phyloP scores from a whole-genome alignment of 306 rosid species.

The Quercus aquifolioides region DNA sequence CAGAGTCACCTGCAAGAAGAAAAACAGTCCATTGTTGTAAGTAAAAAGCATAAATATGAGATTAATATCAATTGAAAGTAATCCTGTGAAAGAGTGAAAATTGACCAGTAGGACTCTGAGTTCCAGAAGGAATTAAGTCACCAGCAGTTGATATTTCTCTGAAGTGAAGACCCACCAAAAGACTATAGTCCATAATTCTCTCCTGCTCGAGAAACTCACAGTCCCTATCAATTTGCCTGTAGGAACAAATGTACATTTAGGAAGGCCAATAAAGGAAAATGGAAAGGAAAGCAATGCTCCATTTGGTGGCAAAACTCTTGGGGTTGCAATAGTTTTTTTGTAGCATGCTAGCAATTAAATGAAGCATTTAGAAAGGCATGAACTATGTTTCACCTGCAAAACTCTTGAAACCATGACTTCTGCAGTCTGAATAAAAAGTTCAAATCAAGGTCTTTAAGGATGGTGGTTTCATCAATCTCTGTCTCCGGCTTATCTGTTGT shows the following conservation, averaged over 20 bases:
- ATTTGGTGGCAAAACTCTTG: constrained; percentile 3
- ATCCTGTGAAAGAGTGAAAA: constrained; percentile 12
- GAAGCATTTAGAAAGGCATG: constrained; percentile 6
- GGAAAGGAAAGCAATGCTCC: not conserved
- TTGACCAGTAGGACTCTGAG: constrained; percentile 50
- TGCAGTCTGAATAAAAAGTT: constrained; percentile 75
- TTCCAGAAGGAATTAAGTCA: constrained; percentile 48
- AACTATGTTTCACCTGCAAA: constrained; percentile 57
- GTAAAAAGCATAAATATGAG: not conserved
- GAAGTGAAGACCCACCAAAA: constrained; percentile 85
- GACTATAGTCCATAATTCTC: constrained; percentile 92
- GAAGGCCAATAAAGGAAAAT: not conserved
- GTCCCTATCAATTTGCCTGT: constrained; percentile 81
- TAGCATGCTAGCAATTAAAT: not conserved
- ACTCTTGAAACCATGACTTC: constrained; percentile 68
- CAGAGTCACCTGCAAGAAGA: constrained; percentile 41
- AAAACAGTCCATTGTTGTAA: not conserved
- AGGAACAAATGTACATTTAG: constrained; percentile 1
- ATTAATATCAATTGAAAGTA: not conserved
- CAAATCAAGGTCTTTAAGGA: constrained; percentile 94
- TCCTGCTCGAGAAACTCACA: constrained; percentile 93
- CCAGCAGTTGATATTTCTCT: constrained; percentile 65
- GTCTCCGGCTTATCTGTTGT: constrained; percentile 65
- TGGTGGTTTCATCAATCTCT: constrained; percentile 80
- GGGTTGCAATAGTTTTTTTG: not conserved